Conservation (phyloP, 345 rosid genomes). For the Excoecaria agallocha region DNA sequence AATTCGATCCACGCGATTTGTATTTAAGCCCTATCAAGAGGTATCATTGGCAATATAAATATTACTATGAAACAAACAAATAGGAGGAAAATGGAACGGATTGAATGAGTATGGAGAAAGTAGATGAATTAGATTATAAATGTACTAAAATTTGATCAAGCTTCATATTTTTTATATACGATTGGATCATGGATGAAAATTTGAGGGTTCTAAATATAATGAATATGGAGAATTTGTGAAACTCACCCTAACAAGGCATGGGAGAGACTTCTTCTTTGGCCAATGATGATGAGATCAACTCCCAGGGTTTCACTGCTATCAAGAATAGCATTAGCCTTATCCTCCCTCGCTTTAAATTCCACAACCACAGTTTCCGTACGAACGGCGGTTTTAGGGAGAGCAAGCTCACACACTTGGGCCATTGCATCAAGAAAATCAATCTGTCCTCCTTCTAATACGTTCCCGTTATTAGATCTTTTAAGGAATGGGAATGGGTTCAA, state of each 20-base stretch:
- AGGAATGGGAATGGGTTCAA: conserved; percentile 58
- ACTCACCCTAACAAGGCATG: conserved; percentile 66
- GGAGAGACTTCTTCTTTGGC: conserved; percentile 68
- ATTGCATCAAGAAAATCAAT: conserved; percentile 63
- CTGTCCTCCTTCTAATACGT: conserved; percentile 23
- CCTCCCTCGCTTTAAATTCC: conserved; percentile 35
- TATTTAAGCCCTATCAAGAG: too few species aligned
- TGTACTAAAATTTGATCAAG: too few species aligned
- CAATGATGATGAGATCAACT: conserved; percentile 61
- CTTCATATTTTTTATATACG: too few species aligned
- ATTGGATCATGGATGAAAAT: too few species aligned
- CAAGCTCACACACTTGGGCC: conserved; percentile 56
- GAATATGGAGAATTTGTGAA: background rate
- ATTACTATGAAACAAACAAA: too few species aligned
- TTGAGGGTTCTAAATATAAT: too few species aligned
- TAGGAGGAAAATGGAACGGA: too few species aligned
- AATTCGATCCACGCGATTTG: too few species aligned
- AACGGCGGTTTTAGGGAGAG: conserved; percentile 55
- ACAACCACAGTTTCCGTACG: conserved; percentile 35
- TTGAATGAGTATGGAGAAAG: too few species aligned
- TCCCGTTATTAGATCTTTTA: conserved; percentile 16
- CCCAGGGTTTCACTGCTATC: conserved; percentile 43
- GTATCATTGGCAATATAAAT: too few species aligned
- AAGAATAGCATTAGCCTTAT: conserved; percentile 60
- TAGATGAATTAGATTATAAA: too few species aligned